phyloP scores from a whole-genome alignment of 1,284 basidiomycete species.

The Paramarasmius palmivorus region DNA sequence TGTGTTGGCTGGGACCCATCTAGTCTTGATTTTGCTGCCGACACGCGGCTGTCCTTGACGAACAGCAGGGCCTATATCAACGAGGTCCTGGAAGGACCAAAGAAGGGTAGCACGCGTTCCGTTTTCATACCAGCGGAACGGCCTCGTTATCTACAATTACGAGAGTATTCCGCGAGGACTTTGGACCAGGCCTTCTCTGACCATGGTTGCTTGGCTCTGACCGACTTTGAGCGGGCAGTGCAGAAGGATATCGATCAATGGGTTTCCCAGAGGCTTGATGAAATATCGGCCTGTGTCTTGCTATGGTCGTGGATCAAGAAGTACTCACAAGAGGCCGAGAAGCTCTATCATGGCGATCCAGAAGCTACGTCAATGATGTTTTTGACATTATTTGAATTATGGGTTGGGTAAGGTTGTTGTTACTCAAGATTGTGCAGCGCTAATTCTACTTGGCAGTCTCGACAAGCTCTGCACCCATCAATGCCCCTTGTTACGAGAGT shows the following conservation, averaged over 20 bases:
- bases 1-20: constrained; percentile 28
- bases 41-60: constrained; percentile 30
- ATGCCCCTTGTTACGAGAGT: neutral
- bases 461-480: neutral
- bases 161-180: constrained; percentile 3
- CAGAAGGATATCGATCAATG: constrained; percentile 29
- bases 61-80: constrained; percentile 16
- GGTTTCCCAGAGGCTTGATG: constrained; percentile 19
- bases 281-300: constrained; percentile 5
- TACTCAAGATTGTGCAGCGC: no score
- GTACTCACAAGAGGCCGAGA: constrained; percentile 29
- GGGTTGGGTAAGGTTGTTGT: constrained; percentile 7
- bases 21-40: constrained; percentile 24
- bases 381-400: constrained; percentile 14
- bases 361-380: constrained; percentile 44
- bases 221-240: constrained; percentile 36
- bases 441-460: neutral
- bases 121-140: constrained; percentile 16
- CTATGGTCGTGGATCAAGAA: constrained; percentile 25
- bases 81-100: neutral
- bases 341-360: constrained; percentile 33
- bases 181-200: constrained; percentile 1
- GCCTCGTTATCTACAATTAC: constrained; percentile 6
- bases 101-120: constrained; percentile 10
- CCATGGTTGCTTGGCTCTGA: constrained; percentile 25